A percentile compares a stretch with the other conserved stretches of the same genome.
phyloP scores from a whole-genome alignment of 1,139 yeast species.

The Suhomyces maxii region DNA sequence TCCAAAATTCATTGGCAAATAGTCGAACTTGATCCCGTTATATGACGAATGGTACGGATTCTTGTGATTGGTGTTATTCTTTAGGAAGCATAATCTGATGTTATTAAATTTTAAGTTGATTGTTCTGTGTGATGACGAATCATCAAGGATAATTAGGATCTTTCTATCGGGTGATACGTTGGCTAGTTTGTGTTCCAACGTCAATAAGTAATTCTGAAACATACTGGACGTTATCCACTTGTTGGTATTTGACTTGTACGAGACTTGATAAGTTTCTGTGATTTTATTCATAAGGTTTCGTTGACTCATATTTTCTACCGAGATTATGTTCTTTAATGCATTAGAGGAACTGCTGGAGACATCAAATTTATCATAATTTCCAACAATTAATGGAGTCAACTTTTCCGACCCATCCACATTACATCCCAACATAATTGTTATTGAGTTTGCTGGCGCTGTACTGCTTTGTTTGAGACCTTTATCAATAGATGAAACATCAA shows the following conservation, averaged over 20 bases:
- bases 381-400: conserved; percentile 59
- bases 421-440: conserved; percentile 63
- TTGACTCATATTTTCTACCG: conserved; percentile 20
- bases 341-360: conserved; percentile 32
- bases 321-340: conserved; percentile 26
- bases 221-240: conserved; percentile 68
- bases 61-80: conserved; percentile 42
- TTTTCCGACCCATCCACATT: conserved; percentile 66
- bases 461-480: conserved; percentile 44
- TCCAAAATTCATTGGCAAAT: conserved; percentile 66
- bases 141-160: conserved; percentile 57
- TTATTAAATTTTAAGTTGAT: conserved; percentile 56
- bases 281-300: conserved; percentile 44
- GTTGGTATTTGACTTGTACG: conserved; percentile 60
- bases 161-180: conserved; percentile 43
- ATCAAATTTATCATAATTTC: conserved; percentile 59
- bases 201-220: conserved; percentile 61
- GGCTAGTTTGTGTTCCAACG: conserved; percentile 56
- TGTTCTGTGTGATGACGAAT: conserved; percentile 63
- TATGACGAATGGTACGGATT: conserved; percentile 38
- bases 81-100: conserved; percentile 47
- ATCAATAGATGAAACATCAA: conserved; percentile 48
- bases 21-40: conserved; percentile 45
- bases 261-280: conserved; percentile 51
- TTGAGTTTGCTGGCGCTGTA: conserved; percentile 51